A percentile compares a stretch with the other conserved stretches of the same genome.
These are phyloP conservation scores for Panicum hallii DNA, from an alignment of 202 grass and related monocot genomes.

Conservation along the genomic window DNA sequence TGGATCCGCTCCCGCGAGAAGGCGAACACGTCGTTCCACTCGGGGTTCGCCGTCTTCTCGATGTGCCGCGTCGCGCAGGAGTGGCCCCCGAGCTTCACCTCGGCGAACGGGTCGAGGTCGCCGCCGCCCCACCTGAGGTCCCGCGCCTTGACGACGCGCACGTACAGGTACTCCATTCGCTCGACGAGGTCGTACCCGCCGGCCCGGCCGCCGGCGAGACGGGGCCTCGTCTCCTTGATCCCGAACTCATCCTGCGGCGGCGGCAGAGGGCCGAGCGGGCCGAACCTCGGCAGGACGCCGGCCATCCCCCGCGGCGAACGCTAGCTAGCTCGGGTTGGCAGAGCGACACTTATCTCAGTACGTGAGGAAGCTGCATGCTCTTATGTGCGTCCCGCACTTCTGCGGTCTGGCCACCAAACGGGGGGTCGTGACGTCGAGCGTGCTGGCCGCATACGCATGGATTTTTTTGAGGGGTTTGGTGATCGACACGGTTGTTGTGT, in stretches of 20 bases:
- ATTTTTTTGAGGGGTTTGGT: slow-evolving; percentile 31
- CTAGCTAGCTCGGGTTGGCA: background rate
- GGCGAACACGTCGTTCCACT: slow-evolving; percentile 89
- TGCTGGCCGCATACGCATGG: slow-evolving; percentile 16
- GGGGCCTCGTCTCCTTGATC: slow-evolving; percentile 75
- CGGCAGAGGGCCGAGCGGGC: slow-evolving; percentile 38
- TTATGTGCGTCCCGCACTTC: slow-evolving; percentile 41
- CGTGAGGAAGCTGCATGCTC: background rate
- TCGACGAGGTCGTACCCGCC: slow-evolving; percentile 90
- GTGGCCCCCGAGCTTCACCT: slow-evolving; percentile 69
- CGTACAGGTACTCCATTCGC: slow-evolving; percentile 90
- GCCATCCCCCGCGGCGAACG: slow-evolving; percentile 33
- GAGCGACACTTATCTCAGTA: background rate
- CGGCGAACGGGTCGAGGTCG: slow-evolving; percentile 65
- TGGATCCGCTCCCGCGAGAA: slow-evolving; percentile 68
- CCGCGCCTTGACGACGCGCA: slow-evolving; percentile 81
- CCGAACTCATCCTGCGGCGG: slow-evolving; percentile 55
- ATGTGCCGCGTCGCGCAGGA: slow-evolving; percentile 64
- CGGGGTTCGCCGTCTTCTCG: slow-evolving; percentile 68
- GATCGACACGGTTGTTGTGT: slow-evolving; percentile 48
- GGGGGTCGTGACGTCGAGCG: slow-evolving; percentile 14
- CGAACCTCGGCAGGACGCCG: slow-evolving; percentile 60
- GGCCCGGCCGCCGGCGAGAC: slow-evolving; percentile 51
- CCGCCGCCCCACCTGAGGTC: slow-evolving; percentile 45
- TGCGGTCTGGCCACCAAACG: slow-evolving; percentile 51